Evolutionary conservation across 805 yeast genomes (phyloP).

Genomic region (Barnettozyma botsteinii): DNA sequence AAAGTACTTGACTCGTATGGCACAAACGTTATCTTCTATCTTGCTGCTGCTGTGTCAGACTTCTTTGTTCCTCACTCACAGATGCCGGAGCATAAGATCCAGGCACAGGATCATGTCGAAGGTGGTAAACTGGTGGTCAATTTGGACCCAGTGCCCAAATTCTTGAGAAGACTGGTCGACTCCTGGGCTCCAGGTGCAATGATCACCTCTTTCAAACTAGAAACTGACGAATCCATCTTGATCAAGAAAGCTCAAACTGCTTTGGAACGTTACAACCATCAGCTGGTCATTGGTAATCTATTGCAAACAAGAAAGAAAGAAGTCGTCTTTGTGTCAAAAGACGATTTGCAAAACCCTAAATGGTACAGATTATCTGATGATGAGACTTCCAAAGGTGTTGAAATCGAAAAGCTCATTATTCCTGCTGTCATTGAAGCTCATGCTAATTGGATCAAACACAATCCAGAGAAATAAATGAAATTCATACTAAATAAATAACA

Average conservation of each 20-base stretch:
- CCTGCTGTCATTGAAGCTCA: slow-evolving; percentile 72
- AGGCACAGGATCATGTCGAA: slow-evolving; percentile 54
- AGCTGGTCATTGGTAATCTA: slow-evolving; percentile 89
- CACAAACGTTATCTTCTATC: slow-evolving; percentile 62
- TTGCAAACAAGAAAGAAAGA: slow-evolving; percentile 83
- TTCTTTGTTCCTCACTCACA: slow-evolving; percentile 84
- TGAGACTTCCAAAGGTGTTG: slow-evolving; percentile 38
- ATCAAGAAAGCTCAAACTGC: slow-evolving; percentile 76
- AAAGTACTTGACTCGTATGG: slow-evolving; percentile 50
- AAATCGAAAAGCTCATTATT: slow-evolving; percentile 74
- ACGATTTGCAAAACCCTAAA: slow-evolving; percentile 26
- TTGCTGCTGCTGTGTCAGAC: slow-evolving; percentile 98
- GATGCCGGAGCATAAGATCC: slow-evolving; percentile 92
- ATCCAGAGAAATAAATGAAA: no score
- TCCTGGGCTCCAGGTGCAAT: slow-evolving; percentile 93
- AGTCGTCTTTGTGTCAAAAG: slow-evolving; percentile 74
- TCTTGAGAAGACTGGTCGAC: slow-evolving; percentile 79
- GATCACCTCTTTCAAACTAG: slow-evolving; percentile 92
- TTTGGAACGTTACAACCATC: slow-evolving; percentile 80
- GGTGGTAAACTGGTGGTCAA: slow-evolving; percentile 75
- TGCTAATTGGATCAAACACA: slow-evolving; percentile 47
- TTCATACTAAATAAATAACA: no score
- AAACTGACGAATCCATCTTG: slow-evolving; percentile 72
- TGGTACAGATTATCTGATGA: slow-evolving; percentile 49
- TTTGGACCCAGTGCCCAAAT: slow-evolving; percentile 94